Evolutionary conservation across 2,329 filamentous ascomycete species (phyloP).

Genomic region (Zymoseptoria crescenta): DNA sequence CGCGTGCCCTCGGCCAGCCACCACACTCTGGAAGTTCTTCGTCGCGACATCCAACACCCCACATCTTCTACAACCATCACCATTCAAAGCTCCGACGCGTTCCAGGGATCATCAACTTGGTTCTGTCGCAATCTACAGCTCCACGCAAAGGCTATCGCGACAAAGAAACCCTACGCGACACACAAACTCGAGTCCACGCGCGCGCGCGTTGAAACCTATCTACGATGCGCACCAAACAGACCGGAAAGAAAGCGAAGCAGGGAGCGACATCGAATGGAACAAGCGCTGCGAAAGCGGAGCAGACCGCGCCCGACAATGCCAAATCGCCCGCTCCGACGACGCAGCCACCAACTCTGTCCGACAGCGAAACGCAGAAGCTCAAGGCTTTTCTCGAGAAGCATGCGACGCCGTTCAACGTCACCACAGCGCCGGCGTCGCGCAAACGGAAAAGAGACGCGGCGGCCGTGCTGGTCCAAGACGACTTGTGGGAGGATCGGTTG

Average conservation of each 20-base stretch:
- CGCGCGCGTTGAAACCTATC: neutral
- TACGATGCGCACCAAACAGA: slow-evolving; percentile 9
- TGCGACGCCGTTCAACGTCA: slow-evolving; percentile 20
- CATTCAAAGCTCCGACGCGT: neutral
- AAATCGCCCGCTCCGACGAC: slow-evolving; percentile 7
- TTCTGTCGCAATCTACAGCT: neutral
- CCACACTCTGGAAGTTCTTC: neutral
- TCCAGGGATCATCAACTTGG: neutral
- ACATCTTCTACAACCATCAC: neutral
- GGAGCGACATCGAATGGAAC: slow-evolving; percentile 3
- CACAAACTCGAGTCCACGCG: neutral
- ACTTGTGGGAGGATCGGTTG: slow-evolving; percentile 21
- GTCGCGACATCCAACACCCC: neutral
- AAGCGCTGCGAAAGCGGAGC: neutral
- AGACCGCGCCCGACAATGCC: slow-evolving; percentile 1
- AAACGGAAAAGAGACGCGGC: slow-evolving; percentile 22
- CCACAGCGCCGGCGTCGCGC: slow-evolving; percentile 7
- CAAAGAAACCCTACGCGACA: neutral
- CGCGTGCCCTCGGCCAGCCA: neutral
- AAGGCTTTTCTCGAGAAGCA: slow-evolving; percentile 15
- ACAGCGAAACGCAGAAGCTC: slow-evolving; percentile 13
- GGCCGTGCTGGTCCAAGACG: slow-evolving; percentile 10
- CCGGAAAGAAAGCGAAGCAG: slow-evolving; percentile 2
- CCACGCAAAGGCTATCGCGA: neutral
- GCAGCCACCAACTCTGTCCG: slow-evolving; percentile 14